phyloP scores from a whole-genome alignment of 345 rosid species.

The Salix suchowensis region DNA sequence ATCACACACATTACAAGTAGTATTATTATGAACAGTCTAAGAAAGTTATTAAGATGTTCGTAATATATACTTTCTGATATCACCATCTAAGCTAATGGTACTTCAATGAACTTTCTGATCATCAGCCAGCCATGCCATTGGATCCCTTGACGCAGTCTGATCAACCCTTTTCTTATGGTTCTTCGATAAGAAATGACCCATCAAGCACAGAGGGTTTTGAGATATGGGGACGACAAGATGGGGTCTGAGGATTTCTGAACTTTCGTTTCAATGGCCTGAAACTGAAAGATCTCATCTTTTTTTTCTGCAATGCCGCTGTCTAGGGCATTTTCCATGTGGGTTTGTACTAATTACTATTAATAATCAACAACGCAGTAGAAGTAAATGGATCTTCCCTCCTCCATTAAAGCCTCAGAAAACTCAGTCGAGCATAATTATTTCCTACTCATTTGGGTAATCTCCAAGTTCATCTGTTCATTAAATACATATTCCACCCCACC shows the following conservation, averaged over 20 bases:
- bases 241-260: conserved; percentile 8
- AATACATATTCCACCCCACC: no score
- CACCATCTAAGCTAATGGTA: background rate
- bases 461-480: no score
- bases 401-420: background rate
- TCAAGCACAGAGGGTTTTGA: conserved; percentile 1
- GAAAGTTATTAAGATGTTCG: conserved; percentile 14
- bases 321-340: conserved; percentile 5
- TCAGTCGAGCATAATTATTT: conserved; percentile 6
- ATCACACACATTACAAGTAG: conserved; percentile 12
- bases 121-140: conserved; percentile 10
- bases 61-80: background rate
- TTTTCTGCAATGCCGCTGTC: background rate
- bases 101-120: conserved; percentile 2
- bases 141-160: conserved; percentile 12
- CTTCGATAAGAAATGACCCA: background rate
- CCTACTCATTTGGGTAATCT: no score
- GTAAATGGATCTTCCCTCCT: background rate
- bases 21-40: conserved; percentile 15
- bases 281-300: background rate
- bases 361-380: background rate
- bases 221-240: conserved; percentile 8
- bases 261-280: background rate
- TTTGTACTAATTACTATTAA: background rate
- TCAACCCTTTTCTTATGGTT: background rate